Base-by-base conservation (phyloP, 257 asterid genomes). In the Rauvolfia tetraphylla region DNA sequence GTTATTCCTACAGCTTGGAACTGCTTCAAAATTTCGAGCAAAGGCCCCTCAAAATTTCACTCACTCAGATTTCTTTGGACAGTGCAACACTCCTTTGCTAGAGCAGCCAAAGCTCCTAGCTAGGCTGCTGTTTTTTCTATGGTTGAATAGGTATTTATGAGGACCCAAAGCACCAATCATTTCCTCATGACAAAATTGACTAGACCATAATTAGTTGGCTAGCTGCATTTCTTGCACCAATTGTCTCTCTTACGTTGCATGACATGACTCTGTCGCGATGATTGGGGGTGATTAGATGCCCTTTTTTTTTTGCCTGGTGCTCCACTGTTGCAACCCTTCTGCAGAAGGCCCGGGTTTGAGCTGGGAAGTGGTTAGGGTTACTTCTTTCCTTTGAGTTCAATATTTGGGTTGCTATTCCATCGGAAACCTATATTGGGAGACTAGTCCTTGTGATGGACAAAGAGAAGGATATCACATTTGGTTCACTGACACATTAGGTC, bases 251-350 rank as follows among this genome's bases (percentile, higher is more conserved):
- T 71, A 31, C 68, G 76, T 67, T 66, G 76, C 57, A 39, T 15
- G 79, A 79, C 87, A 74, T 70, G 76, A 86, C 48, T 6, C 67
- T 77, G 84, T 82, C 85, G 54, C 29, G 79, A 86, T 86, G 83
- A 81, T 84, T 87, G 91, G 63, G 85, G 85, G 13, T 89, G 93
- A 91, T 76, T 91, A 88, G 92, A 87, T 84, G 88, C 86, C 92
- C 95, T 87, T 78, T 89, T 81, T 15, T 81, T 15, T 66, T 18
- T 57, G 68, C 46, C 51, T 79, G 79, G 81, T 87, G 85, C 81
- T 83, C 89, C 90, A 81, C 85, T 82, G 61, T 72, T 46, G 42
- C 27, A 17, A 38, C 11, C 76, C 31, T 71, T 12, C 59, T 31
- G 7, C 68, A 17, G n/a, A 62, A 62, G 42, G 22, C 8, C 15